Percentiles rank a stretch among this genome's conserved stretches.
These are phyloP conservation scores for Candida fluviatilis DNA, from an alignment of 805 yeast species.

Conservation along the genomic window DNA sequence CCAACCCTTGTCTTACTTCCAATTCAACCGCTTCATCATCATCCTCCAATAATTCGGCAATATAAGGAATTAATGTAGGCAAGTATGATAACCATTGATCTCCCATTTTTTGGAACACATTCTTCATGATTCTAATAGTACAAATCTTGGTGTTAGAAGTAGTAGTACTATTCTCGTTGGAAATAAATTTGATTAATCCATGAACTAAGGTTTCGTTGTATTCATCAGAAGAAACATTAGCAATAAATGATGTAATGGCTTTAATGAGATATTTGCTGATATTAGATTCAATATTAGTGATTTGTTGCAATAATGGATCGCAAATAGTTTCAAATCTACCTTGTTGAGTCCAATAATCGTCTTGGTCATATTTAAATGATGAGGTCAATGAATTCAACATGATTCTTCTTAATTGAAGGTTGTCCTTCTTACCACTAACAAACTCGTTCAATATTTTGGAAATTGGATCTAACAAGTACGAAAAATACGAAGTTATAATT, in stretches of 20 bases:
- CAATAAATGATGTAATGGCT: constrained; percentile 70
- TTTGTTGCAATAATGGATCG: constrained; percentile 59
- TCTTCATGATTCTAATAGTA: constrained; percentile 76
- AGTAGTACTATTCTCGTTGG: constrained; percentile 52
- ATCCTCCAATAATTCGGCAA: constrained; percentile 93
- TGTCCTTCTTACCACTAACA: constrained; percentile 34
- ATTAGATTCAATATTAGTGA: constrained; percentile 61
- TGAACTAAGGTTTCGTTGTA: constrained; percentile 63
- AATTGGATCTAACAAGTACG: constrained; percentile 79
- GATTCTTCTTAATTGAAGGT: constrained; percentile 63
- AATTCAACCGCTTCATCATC: constrained; percentile 89
- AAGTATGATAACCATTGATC: constrained; percentile 89
- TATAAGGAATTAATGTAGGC: constrained; percentile 92
- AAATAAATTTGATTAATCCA: constrained; percentile 31
- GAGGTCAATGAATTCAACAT: constrained; percentile 68
- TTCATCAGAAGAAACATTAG: constrained; percentile 61
- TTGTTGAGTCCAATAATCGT: constrained; percentile 91
- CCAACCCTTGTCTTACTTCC: constrained; percentile 87
- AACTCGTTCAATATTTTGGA: constrained; percentile 51
- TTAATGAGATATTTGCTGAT: constrained; percentile 81
- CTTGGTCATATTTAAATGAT: constrained; percentile 85
- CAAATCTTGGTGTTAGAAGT: constrained; percentile 72
- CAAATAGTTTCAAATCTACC: constrained; percentile 76
- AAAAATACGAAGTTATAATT: constrained; percentile 82
- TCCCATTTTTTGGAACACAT: constrained; percentile 85